These are phyloP conservation scores for Phaeophleospora eucalypticola DNA, from an alignment of 2,329 filamentous ascomycete species.

Conservation along the genomic window DNA sequence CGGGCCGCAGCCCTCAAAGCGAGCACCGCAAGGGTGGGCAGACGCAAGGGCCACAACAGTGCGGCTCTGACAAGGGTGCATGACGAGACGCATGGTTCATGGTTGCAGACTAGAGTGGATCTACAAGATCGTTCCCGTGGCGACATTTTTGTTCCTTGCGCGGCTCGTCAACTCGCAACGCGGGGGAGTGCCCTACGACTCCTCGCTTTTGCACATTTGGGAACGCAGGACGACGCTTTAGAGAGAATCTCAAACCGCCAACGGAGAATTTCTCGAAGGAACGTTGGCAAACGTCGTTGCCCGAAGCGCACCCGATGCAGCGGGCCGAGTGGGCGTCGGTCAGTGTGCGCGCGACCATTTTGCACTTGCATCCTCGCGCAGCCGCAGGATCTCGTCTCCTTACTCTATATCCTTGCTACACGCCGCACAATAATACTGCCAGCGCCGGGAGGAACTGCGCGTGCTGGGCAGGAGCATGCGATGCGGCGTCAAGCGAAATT, in stretches of 20 bases:
- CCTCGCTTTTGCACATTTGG: no score
- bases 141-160: background rate
- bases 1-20: constrained; percentile 26
- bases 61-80: background rate
- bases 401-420: constrained; percentile 5
- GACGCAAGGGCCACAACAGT: background rate
- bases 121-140: constrained; percentile 2
- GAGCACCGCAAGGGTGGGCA: background rate
- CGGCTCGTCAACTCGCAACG: background rate
- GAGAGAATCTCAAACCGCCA: background rate
- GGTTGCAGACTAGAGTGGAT: constrained; percentile 1
- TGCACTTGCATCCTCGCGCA: background rate
- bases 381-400: no score
- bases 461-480: constrained; percentile 5
- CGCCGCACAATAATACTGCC: background rate
- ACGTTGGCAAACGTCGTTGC: background rate
- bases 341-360: no score
- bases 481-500: constrained; percentile 5
- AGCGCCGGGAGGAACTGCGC: constrained; percentile 1
- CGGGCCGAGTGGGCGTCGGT: background rate
- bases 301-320: constrained; percentile 2
- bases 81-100: background rate
- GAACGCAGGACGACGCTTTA: no score
- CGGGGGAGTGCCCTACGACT: background rate
- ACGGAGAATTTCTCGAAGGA: background rate